Evolutionary conservation across 1,284 basidiomycete genomes (phyloP), one percentile per base, ranked within the genome.

Genomic region (Rhodotorula sp.): DNA sequence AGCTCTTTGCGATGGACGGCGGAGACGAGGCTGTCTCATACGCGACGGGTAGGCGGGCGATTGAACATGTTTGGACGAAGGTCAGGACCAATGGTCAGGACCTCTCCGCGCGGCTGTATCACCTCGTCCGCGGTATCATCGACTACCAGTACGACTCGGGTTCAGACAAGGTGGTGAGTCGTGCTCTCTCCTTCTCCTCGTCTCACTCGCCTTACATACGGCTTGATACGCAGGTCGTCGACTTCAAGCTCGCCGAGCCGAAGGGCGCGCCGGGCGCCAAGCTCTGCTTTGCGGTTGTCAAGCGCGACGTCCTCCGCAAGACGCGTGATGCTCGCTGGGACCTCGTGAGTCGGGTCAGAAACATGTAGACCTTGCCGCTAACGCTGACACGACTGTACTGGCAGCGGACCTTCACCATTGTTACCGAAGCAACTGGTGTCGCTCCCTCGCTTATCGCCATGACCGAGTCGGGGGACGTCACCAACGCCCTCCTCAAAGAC

Each of bases 401-500:
- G 3, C 48, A 72, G 70, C 55, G 62, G 44, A 72, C 68, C 18
- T 67, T 72, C 31, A 72, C 71, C 34, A 64, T 26, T 31, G 48
- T 62, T 3, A 57, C 59, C 34, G 68, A 72, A 44, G 26, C 40
- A 16, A 11, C 59, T 2, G 46, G 46, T 44, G 54, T 71, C 50
- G 34, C 62, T 5, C 37, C 59, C 7, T 52, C 46, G 4, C 37
- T 72, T n/a, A 68, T 72, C 60, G 48, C 59, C 30, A 62, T 67
- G 55, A 65, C 64, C 28, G 71, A 72, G 46, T 60, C 58, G n/a
- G 63, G 60, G 28, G 71, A 72, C 37, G 50, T 70, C 8, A 72
- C 68, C 5, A 64, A 44, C 24, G 65, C 71, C 0, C n/a, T 72
- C 18, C 51, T 69, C 40, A 59, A 58, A 30, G 66, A 67, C 48